Conservation (phyloP, 192 early-diverging fungal genomes). For the Mycoemilia scoparia region DNA sequence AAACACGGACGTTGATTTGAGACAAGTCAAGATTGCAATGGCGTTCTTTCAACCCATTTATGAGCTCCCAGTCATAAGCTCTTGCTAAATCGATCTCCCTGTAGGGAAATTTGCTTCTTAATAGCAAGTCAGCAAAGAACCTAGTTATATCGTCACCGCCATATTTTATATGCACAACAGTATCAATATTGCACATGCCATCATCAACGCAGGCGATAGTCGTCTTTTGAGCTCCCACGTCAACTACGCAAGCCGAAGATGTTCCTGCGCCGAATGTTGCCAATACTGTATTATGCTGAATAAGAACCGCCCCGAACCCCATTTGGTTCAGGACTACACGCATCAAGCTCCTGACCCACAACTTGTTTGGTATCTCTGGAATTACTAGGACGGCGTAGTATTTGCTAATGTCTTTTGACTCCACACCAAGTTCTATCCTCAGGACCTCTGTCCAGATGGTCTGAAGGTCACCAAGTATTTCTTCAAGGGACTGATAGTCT, state of each 20-base stretch:
- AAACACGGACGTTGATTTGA: constrained; percentile 66
- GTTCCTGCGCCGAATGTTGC: constrained; percentile 78
- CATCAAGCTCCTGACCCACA: constrained; percentile 42
- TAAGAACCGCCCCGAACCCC: constrained; percentile 52
- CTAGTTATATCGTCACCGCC: constrained; percentile 83
- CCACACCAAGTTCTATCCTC: constrained; percentile 46
- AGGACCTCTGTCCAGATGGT: constrained; percentile 63
- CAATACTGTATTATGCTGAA: constrained; percentile 66
- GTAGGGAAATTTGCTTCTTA: constrained; percentile 58
- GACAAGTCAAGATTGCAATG: constrained; percentile 70
- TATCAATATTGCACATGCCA: constrained; percentile 54
- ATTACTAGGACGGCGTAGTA: constrained; percentile 62
- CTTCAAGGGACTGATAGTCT: constrained; percentile 49
- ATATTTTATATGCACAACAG: constrained; percentile 43
- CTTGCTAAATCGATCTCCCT: constrained; percentile 36
- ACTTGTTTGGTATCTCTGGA: constrained; percentile 52
- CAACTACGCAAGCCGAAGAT: constrained; percentile 69
- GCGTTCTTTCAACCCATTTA: constrained; percentile 66
- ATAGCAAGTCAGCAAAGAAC: constrained; percentile 45
- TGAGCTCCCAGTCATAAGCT: constrained; percentile 52
- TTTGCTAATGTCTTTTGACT: constrained; percentile 30
- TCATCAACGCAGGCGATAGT: constrained; percentile 71
- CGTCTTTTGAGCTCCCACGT: constrained; percentile 81
- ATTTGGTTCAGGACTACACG: constrained; percentile 54
- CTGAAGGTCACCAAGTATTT: constrained; percentile 55